Percentiles rank a stretch among this genome's conserved stretches.
These are phyloP conservation scores for Euryodendron excelsum DNA, from an alignment of 148 eudicot species.

Conservation along the genomic window DNA sequence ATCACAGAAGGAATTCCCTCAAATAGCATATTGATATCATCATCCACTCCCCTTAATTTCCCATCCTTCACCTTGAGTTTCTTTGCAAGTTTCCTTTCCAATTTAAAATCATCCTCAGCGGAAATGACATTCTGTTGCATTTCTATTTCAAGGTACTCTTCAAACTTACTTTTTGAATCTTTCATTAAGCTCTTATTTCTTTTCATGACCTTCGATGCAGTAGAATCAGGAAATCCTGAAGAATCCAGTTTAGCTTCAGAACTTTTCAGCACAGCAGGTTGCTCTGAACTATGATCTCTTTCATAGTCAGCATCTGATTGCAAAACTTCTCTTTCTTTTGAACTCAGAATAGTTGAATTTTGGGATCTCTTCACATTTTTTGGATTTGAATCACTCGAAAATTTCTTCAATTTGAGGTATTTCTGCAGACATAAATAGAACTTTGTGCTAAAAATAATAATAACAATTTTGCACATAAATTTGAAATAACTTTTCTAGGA, in stretches of 20 bases:
- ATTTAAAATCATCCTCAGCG: conserved; percentile 55
- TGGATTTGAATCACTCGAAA: conserved; percentile 14
- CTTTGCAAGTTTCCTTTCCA: conserved; percentile 68
- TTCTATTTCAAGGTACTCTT: conserved; percentile 52
- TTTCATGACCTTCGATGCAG: conserved; percentile 14
- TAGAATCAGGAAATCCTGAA: conserved; percentile 7
- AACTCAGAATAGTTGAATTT: background rate
- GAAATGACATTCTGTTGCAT: conserved; percentile 26
- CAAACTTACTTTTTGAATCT: conserved; percentile 50
- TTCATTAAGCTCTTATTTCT: conserved; percentile 7
- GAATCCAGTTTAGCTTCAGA: conserved; percentile 6
- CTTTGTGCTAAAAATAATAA: background rate
- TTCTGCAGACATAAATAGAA: conserved; percentile 22
- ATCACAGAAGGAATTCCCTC: conserved; percentile 47
- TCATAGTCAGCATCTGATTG: conserved; percentile 11
- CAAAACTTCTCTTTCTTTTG: conserved; percentile 9
- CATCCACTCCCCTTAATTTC: conserved; percentile 46
- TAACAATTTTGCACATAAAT: background rate
- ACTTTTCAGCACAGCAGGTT: background rate
- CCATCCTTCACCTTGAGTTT: conserved; percentile 66
- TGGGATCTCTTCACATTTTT: background rate
- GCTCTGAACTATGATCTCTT: conserved; percentile 9
- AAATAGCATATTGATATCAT: conserved; percentile 45
- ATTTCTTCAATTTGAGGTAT: conserved; percentile 33
- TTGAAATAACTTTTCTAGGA: background rate